Conservation (phyloP, 2,329 filamentous ascomycete genomes). For the Aaosphaeria pasadenensis region DNA sequence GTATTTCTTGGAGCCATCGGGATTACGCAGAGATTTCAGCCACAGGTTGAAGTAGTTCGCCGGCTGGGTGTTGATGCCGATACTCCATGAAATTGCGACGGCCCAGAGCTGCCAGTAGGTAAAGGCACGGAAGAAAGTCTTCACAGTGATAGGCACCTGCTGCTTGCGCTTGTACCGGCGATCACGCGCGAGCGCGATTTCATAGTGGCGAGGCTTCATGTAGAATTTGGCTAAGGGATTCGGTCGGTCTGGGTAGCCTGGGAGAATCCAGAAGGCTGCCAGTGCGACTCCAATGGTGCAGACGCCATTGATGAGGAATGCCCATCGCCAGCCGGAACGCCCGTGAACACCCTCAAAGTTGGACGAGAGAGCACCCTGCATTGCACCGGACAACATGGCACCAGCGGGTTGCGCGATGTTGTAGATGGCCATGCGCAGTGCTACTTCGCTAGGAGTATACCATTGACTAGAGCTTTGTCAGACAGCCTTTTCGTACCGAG, state of each 20-base stretch:
- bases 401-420: constrained; percentile 6
- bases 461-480: constrained; percentile 1
- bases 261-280: background rate
- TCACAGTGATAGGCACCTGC: constrained; percentile 7
- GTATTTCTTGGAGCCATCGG: constrained; percentile 5
- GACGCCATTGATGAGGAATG: constrained; percentile 51
- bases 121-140: constrained; percentile 7
- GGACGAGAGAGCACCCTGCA: constrained; percentile 11
- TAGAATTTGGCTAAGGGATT: constrained; percentile 8
- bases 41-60: constrained; percentile 10
- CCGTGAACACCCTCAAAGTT: constrained; percentile 28
- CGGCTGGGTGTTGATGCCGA: constrained; percentile 2
- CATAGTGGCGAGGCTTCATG: constrained; percentile 6
- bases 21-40: constrained; percentile 7
- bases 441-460: constrained; percentile 4
- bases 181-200: constrained; percentile 5
- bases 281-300: constrained; percentile 5
- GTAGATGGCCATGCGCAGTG: constrained; percentile 5
- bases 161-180: constrained; percentile 5
- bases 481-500: background rate
- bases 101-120: constrained; percentile 10
- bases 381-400: constrained; percentile 5
- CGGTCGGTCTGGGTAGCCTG: constrained; percentile 7
- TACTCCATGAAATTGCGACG: constrained; percentile 3
- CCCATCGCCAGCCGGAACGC: constrained; percentile 45